Evolutionary conservation across 2,329 filamentous ascomycete genomes (phyloP).

Genomic region (Diaporthe ampelina): DNA sequence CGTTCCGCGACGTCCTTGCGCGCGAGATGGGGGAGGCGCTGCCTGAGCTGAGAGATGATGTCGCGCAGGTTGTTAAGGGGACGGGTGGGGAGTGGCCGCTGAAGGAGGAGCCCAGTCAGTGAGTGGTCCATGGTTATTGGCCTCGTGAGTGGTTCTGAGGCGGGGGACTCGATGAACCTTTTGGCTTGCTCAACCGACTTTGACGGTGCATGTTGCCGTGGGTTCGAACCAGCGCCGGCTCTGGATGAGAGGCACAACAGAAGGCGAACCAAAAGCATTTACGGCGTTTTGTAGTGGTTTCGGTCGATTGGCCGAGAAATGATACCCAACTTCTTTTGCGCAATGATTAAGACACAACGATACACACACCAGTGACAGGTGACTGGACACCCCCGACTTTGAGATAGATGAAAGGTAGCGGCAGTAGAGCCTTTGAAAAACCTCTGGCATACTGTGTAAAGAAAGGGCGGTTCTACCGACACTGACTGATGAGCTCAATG

Average conservation of each 20-base stretch:
- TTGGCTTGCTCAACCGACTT: not conserved
- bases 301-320: constrained; percentile 25
- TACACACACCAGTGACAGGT: not conserved
- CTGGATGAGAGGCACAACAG: not conserved
- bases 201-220: not conserved
- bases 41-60: constrained; percentile 71
- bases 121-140: not conserved
- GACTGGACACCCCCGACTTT: not conserved
- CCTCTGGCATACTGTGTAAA: not conserved
- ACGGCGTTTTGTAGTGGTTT: constrained; percentile 22
- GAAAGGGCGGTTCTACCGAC: not conserved
- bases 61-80: constrained; percentile 63
- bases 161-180: no score
- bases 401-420: not conserved
- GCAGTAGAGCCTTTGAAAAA: not conserved
- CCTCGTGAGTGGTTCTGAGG: not conserved
- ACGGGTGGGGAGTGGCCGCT: constrained; percentile 54
- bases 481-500: not conserved
- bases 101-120: constrained; percentile 22
- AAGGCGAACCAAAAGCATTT: not conserved
- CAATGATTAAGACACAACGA: not conserved
- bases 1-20: constrained; percentile 74
- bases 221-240: not conserved
- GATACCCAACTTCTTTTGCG: constrained; percentile 31
- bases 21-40: constrained; percentile 69